Conservation (phyloP, 495 filamentous ascomycete genomes). For the Podospora australis region DNA sequence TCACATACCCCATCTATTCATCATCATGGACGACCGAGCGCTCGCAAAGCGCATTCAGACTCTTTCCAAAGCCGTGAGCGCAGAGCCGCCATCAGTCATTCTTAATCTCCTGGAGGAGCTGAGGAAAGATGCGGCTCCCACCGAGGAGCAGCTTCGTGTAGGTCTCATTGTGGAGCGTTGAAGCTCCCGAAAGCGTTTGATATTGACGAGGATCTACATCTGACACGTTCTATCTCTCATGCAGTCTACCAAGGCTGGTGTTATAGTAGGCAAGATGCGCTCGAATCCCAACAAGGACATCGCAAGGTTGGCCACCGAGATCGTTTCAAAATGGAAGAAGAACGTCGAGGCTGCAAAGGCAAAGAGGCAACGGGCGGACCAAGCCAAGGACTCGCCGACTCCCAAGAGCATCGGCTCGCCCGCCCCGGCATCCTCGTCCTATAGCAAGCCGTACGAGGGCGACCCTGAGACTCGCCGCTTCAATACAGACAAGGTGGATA, state of each 20-base stretch:
- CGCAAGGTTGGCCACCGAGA: constrained; percentile 63
- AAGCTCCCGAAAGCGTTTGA: no score
- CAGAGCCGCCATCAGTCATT: constrained; percentile 59
- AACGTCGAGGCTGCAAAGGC: constrained; percentile 67
- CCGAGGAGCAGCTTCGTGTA: constrained; percentile 77
- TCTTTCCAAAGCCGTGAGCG: constrained; percentile 67
- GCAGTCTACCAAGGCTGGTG: constrained; percentile 81
- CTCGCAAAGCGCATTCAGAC: constrained; percentile 65
- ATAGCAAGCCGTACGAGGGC: constrained; percentile 57
- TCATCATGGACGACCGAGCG: constrained; percentile 71
- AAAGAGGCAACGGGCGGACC: constrained; percentile 45
- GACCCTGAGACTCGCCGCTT: constrained; percentile 70
- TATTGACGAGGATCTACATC: no score
- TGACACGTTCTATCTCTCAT: constrained; percentile 7
- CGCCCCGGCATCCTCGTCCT: constrained; percentile 34
- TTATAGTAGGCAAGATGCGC: constrained; percentile 79
- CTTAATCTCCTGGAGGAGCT: constrained; percentile 67
- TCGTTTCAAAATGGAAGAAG: constrained; percentile 81
- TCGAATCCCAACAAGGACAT: constrained; percentile 70
- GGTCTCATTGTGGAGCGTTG: no score
- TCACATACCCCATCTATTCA: background rate
- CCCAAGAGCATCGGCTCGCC: constrained; percentile 35
- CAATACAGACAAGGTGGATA: constrained; percentile 71
- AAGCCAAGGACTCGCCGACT: constrained; percentile 28
- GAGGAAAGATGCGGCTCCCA: constrained; percentile 69